phyloP scores from a whole-genome alignment of 192 early-diverging fungal genomes.

The Coemansia sp. region DNA sequence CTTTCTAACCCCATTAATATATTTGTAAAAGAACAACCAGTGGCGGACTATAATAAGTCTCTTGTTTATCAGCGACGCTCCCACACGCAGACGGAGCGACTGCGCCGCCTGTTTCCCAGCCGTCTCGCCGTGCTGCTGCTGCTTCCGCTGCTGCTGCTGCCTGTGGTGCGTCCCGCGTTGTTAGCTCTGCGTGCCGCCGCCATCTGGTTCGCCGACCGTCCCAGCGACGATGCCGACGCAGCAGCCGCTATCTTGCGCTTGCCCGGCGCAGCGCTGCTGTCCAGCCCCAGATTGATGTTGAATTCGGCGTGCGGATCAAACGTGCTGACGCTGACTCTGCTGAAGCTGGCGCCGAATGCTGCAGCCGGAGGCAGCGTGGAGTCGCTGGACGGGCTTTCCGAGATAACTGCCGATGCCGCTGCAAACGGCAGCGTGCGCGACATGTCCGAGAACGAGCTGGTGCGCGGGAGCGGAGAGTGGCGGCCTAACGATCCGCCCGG shows the following conservation, averaged over 20 bases:
- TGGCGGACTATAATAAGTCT: not conserved
- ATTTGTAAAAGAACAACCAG: not conserved
- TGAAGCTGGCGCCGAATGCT: slow-evolving; percentile 1
- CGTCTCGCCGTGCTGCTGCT: slow-evolving; percentile 12
- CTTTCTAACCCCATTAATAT: not conserved
- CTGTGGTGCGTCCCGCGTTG: not conserved
- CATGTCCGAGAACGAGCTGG: slow-evolving; percentile 36
- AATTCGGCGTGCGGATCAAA: slow-evolving; percentile 31
- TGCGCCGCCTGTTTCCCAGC: slow-evolving; percentile 25
- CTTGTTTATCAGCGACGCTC: slow-evolving; percentile 14
- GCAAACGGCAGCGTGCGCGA: slow-evolving; percentile 15
- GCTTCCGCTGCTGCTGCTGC: not conserved
- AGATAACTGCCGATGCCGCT: slow-evolving; percentile 1
- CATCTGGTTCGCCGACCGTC: not conserved
- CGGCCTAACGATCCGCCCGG: slow-evolving; percentile 31
- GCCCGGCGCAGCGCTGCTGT: slow-evolving; percentile 9
- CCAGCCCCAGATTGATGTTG: slow-evolving; percentile 38
- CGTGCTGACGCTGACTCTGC: not conserved
- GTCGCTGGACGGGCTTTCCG: slow-evolving; percentile 27
- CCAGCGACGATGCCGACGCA: slow-evolving; percentile 5
- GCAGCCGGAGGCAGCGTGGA: slow-evolving; percentile 11
- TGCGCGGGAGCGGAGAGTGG: slow-evolving; percentile 32
- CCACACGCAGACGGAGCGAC: slow-evolving; percentile 39
- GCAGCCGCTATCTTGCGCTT: not conserved
- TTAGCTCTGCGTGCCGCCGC: not conserved